A percentile compares a stretch with the other conserved stretches of the same genome.
Evolutionary conservation across 176 grass and related monocot species (phyloP).

Genomic region (Rhynchospora breviuscula): DNA sequence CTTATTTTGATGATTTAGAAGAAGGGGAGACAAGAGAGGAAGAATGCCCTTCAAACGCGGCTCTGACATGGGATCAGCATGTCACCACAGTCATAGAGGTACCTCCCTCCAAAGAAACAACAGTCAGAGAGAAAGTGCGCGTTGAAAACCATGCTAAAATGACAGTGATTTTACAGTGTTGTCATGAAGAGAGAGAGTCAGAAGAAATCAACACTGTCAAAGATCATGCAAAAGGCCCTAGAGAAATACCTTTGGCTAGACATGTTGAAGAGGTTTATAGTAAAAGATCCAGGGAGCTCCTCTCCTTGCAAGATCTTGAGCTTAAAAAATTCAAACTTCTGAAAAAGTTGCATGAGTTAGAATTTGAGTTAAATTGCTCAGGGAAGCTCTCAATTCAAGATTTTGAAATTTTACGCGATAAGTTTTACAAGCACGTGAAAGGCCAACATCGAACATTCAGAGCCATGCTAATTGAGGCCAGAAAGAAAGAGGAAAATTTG

Average conservation of each 20-base stretch:
- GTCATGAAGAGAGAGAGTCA: background rate
- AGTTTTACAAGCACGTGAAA: conserved; percentile 42
- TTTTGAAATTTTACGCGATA: conserved; percentile 28
- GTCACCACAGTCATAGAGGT: background rate
- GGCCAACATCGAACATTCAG: conserved; percentile 37
- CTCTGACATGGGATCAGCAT: background rate
- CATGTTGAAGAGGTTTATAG: conserved; percentile 43
- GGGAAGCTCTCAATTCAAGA: conserved; percentile 32
- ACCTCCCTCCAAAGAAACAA: too few relatives aligned
- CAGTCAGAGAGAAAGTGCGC: too few relatives aligned
- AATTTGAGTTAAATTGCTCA: conserved; percentile 29
- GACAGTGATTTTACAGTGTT: background rate
- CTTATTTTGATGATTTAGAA: conserved; percentile 34
- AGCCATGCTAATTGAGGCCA: conserved; percentile 43
- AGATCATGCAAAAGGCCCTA: background rate
- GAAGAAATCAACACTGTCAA: background rate
- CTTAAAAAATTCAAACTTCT: conserved; percentile 40
- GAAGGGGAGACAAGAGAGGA: conserved; percentile 52
- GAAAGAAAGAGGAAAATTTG: conserved; percentile 52
- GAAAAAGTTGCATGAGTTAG: conserved; percentile 17
- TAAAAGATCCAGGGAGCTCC: conserved; percentile 35
- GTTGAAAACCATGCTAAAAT: too few relatives aligned
- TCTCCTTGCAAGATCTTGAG: conserved; percentile 41
- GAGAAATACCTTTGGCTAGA: conserved; percentile 1
- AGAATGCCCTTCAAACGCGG: background rate